Percentiles rank a stretch among this genome's conserved stretches.
phyloP scores from a whole-genome alignment of 768 basidiomycete genomes.

The Lactarius indigo region DNA sequence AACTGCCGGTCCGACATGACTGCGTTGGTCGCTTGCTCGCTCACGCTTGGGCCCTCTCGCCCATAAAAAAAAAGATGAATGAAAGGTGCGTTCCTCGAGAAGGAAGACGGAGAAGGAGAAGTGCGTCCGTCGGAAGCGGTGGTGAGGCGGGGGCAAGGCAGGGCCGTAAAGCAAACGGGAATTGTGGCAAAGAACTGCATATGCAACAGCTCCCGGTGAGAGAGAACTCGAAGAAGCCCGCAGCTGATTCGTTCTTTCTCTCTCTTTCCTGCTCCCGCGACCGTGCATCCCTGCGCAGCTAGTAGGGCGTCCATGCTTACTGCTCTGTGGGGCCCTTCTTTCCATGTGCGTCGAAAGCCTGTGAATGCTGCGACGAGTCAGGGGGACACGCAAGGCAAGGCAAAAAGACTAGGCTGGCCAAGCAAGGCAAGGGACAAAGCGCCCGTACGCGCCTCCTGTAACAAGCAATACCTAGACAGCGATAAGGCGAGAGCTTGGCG shows the following conservation, averaged over 20 bases:
- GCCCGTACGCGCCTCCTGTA: neutral
- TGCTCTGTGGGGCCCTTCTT: neutral
- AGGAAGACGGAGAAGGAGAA: neutral
- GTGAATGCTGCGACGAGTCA: neutral
- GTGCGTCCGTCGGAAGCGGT: neutral
- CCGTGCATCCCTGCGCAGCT: neutral
- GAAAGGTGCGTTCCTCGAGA: neutral
- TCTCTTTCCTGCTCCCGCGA: neutral
- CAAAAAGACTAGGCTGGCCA: neutral
- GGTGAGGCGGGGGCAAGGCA: neutral
- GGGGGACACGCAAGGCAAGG: neutral
- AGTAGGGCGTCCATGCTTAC: neutral
- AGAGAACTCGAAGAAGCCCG: neutral
- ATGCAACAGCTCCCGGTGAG: neutral
- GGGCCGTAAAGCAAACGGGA: neutral
- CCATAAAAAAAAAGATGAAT: neutral
- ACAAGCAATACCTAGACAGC: neutral
- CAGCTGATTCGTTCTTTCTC: neutral
- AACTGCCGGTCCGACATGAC: neutral
- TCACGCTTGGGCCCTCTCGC: neutral
- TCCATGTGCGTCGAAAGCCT: neutral
- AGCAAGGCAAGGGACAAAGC: neutral
- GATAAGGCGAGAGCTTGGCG: neutral
- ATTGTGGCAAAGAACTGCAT: neutral
- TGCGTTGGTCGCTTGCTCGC: neutral